Evolutionary conservation across 2,329 filamentous ascomycete species (phyloP).

Genomic region (Aspergillus sergii): DNA sequence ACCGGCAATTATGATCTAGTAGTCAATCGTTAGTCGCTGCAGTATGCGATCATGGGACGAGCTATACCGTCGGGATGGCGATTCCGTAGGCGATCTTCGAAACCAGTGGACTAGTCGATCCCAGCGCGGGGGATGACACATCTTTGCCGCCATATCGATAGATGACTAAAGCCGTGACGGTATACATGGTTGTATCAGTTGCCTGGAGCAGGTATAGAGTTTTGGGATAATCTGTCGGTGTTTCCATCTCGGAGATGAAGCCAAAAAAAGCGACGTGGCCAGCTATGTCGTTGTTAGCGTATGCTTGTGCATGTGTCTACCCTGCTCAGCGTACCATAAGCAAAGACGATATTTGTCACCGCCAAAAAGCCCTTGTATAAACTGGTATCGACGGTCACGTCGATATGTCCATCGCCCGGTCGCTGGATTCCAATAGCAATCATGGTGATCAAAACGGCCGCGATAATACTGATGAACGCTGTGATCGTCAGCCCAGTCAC

Average conservation of each 20-base stretch:
- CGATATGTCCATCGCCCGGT: constrained; percentile 32
- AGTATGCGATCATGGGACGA: too few species aligned
- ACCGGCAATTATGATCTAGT: constrained; percentile 63
- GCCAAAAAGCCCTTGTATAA: constrained; percentile 59
- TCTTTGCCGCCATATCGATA: constrained; percentile 64
- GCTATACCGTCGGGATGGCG: constrained; percentile 53
- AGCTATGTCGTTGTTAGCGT: constrained; percentile 47
- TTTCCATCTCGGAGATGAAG: constrained; percentile 63
- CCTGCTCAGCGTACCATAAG: constrained; percentile 56
- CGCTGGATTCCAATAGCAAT: constrained; percentile 59
- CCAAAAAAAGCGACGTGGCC: constrained; percentile 46
- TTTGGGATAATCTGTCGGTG: constrained; percentile 60
- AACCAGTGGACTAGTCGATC: constrained; percentile 57
- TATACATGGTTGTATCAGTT: constrained; percentile 61
- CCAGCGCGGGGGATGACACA: constrained; percentile 65
- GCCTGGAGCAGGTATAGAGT: constrained; percentile 62
- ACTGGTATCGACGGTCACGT: constrained; percentile 38
- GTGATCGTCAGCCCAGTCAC: neutral
- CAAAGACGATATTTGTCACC: constrained; percentile 67
- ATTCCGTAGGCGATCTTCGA: constrained; percentile 68
- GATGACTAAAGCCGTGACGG: constrained; percentile 65
- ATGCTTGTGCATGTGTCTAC: constrained; percentile 41
- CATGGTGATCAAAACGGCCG: constrained; percentile 66
- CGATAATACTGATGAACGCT: constrained; percentile 62
- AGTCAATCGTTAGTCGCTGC: neutral